Base-by-base conservation (phyloP, 768 basidiomycete species). In the Mycena haematopus region DNA sequence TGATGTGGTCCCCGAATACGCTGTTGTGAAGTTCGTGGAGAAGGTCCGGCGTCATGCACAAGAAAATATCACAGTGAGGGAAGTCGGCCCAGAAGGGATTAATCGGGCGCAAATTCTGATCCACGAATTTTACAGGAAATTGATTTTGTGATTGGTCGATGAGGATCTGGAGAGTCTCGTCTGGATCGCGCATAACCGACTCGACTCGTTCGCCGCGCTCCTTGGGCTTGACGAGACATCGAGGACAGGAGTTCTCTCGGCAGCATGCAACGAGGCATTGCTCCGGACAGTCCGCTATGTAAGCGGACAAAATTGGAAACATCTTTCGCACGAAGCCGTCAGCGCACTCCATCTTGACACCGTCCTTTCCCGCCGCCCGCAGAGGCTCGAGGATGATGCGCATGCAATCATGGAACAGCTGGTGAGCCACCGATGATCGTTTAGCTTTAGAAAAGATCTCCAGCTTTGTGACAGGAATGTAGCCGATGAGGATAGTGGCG, bases 1-100 rank as follows among this genome's bases (percentile, higher is more conserved):
- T 25, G 10, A 53, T 42, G 31, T 83, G 80, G 54, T 81, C 77
- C 45, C 79, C 79, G 73, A 83, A 80, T 17, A 82, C 60, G 0
- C 82, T 81, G 58, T 84, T 81, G 67, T 83, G 79, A 0, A 83
- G 64, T 63, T 84, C 80, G 65, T 84, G 82, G 6, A 84, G 75
- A 0, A 53, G 14, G 52, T 53, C 52, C 15, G 52, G 52, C 1
- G 52, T 53, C 52, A 42, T 53, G 17, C 24, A 53, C 3, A 38
- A 53, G 15, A 53, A 53, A 9, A 53, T 53, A 10, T 53, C 17
- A 38, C 52, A 53, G 21, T 53, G 52, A 11, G 52, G 35, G 79
- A 82, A 67, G 36, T 76, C 63, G 0, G 45, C 42, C 81, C 80
- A 82, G 66, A 81, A 82, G 4, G 78, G 80, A 40, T 67, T 44